Conservation (phyloP, 73 alveolate genomes). For the Uronychia setigera region DNA sequence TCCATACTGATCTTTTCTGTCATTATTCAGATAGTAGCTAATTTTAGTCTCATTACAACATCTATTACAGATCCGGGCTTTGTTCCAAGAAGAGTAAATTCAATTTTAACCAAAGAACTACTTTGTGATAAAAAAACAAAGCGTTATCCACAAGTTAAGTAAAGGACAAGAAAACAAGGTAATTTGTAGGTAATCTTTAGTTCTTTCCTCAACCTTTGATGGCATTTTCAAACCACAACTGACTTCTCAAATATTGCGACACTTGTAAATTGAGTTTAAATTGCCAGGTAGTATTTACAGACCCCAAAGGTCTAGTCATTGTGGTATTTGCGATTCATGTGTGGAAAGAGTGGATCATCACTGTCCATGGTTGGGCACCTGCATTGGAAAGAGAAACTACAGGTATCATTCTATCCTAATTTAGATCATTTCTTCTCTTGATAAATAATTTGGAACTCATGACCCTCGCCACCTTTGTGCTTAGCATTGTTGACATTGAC, state of each 20-base stretch:
- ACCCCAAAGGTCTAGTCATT: slow-evolving; percentile 46
- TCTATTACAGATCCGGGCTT: background rate
- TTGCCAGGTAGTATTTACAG: background rate
- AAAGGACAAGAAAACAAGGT: background rate
- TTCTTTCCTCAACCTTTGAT: background rate
- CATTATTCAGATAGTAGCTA: background rate
- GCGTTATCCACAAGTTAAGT: background rate
- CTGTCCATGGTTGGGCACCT: slow-evolving; percentile 62
- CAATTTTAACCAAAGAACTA: background rate
- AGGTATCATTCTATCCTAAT: background rate
- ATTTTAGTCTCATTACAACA: background rate
- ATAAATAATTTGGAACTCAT: background rate
- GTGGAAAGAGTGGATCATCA: slow-evolving; percentile 48
- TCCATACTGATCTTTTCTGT: too few species aligned
- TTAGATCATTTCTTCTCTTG: background rate
- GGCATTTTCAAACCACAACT: background rate
- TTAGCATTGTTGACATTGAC: background rate
- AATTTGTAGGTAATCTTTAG: background rate
- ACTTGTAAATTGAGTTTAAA: background rate
- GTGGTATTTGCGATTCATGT: slow-evolving; percentile 44
- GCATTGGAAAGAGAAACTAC: slow-evolving; percentile 46
- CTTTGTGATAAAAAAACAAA: background rate
- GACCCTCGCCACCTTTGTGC: background rate
- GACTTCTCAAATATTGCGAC: background rate
- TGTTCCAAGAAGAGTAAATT: background rate